Evolutionary conservation across 495 filamentous ascomycete genomes (phyloP), one percentile per base, ranked within the genome.

Genomic region (Cercophora newfieldiana): DNA sequence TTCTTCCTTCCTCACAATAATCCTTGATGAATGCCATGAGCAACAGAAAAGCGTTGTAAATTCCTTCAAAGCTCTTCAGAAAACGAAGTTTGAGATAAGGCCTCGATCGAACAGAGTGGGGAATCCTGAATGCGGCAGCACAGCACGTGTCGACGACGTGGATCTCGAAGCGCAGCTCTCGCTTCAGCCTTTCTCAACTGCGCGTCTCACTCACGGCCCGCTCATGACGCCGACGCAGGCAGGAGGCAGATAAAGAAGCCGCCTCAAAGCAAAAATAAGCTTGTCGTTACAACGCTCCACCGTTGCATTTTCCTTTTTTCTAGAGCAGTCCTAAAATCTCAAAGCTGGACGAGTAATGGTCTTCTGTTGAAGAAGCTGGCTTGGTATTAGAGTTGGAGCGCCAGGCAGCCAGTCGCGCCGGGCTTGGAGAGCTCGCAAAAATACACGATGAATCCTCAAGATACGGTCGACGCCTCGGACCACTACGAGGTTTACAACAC

Each of bases 381-480:
- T 14, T 8, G 37, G 2, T 44, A 4, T 44, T 16, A 44, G 37
- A 16, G 37, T 44, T 44, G 37, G 37, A 44, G 37, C 37, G 37
- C 37, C n/a, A n/a, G n/a, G n/a, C n/a, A n/a, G n/a, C n/a, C n/a
- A 14, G 37, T 44, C 37, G 37, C 37, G 37, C 53, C 5, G 26
- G 55, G 12, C 1, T 25, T 21, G 24, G 16, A 16, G n/a, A 7
- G n/a, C 8, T 61, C 28, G 22, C 59, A 48, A 7, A 16, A n/a
- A 19, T 30, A 33, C 64, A 76, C 61, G 16, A 77, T 77, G 75
- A 74, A 63, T 61, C 71, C 69, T 66, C 81, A 88, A 68, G 72
- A 97, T 94, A 92, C 87, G 60, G 89, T 97, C 72, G 93, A 97
- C 81, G 93, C 90, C 69, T 94, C 93, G 66, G 89, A 92, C 69